Evolutionary conservation across 163 green algal genomes (phyloP).

Genomic region (Scenedesmus sp.): DNA sequence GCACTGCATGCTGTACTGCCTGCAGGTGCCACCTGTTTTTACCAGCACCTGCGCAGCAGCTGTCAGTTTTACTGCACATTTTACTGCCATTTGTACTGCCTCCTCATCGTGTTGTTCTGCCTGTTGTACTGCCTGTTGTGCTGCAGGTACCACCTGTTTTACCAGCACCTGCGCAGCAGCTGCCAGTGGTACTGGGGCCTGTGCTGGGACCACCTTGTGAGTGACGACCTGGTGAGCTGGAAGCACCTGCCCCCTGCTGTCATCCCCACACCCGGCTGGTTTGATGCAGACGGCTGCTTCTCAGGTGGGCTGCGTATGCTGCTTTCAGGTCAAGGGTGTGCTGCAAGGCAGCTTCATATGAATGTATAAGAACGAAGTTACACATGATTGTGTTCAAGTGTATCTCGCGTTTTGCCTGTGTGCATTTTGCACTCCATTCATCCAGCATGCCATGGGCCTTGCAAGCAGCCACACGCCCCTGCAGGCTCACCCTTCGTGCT

Average conservation of each 20-base stretch:
- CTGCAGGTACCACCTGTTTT: conserved; percentile 82
- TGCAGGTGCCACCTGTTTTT: not conserved
- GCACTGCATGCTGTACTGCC: too few relatives aligned
- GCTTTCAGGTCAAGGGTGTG: not conserved
- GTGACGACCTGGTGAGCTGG: conserved; percentile 77
- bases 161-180: conserved; percentile 72
- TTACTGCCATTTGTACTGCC: not conserved
- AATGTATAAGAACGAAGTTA: not conserved
- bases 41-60: not conserved
- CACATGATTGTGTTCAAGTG: not conserved
- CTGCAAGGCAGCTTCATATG: not conserved
- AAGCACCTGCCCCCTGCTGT: conserved; percentile 75
- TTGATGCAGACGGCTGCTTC: conserved; percentile 79
- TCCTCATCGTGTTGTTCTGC: not conserved
- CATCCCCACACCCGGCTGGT: conserved; percentile 63
- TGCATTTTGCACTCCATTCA: too few relatives aligned
- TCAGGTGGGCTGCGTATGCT: conserved; percentile 58
- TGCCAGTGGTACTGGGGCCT: conserved; percentile 81
- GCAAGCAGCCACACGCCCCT: too few relatives aligned
- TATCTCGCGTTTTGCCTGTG: too few relatives aligned
- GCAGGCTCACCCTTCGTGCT: not conserved
- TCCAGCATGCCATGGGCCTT: too few relatives aligned
- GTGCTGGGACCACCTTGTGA: conserved; percentile 80
- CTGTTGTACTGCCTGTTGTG: conserved; percentile 12
- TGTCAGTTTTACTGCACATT: not conserved